Percentiles rank a stretch among this genome's conserved stretches.
Conservation (phyloP, 148 eudicot genomes). For the Chenopodium album region DNA sequence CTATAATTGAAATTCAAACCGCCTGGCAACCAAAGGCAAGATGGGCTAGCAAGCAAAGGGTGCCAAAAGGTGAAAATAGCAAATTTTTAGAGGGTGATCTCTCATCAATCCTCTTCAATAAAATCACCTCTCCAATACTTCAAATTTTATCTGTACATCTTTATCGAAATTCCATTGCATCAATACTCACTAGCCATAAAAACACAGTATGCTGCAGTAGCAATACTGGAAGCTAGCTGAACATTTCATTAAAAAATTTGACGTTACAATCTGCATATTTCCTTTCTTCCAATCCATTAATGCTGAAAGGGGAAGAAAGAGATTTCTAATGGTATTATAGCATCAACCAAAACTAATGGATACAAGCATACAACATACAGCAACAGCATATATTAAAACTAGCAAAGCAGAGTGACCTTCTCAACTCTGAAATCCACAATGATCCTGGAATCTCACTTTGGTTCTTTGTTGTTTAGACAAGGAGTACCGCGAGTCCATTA, state of each 20-base stretch:
- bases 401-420: neutral
- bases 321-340: neutral
- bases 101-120: too few species aligned
- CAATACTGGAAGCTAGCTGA: neutral
- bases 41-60: too few species aligned
- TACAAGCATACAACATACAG: neutral
- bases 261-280: neutral
- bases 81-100: too few species aligned
- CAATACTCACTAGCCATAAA: too few species aligned
- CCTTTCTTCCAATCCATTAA: neutral
- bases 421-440: neutral
- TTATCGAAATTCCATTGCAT: too few species aligned
- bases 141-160: too few species aligned
- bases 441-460: neutral
- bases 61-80: too few species aligned
- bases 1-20: too few species aligned
- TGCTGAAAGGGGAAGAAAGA: neutral
- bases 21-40: too few species aligned
- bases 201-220: neutral
- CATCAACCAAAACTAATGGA: neutral
- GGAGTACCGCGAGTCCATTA: neutral
- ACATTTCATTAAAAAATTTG: neutral
- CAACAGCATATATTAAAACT: neutral
- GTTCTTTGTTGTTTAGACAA: neutral
- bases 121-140: too few species aligned